Evolutionary conservation across 2,329 filamentous ascomycete species (phyloP), one percentile per base, ranked within the genome.

Genomic region (Cordyceps militaris): DNA sequence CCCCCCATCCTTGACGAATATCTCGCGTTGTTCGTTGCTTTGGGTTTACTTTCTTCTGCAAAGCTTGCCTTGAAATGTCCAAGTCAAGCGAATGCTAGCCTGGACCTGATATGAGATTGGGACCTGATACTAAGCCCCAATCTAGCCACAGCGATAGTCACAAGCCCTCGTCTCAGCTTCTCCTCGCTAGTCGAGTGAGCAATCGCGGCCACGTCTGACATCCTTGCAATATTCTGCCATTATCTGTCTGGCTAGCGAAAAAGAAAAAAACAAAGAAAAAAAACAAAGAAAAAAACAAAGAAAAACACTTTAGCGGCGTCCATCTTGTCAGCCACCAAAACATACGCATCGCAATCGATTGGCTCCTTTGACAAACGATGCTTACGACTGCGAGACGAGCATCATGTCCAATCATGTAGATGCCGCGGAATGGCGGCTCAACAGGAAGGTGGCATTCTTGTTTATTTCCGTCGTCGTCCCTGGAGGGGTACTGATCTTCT

Each of bases 261-360:
- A 14, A 23, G 21, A 32, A n/a, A n/a, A n/a, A n/a, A n/a, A n/a
- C n/a, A n/a, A n/a, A n/a, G n/a, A n/a, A n/a, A n/a, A n/a, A n/a
- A n/a, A n/a, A n/a, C n/a, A n/a, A n/a, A n/a, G n/a, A n/a, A n/a
- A n/a, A n/a, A n/a, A n/a, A n/a, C n/a, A n/a, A n/a, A n/a, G n/a
- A n/a, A n/a, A n/a, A n/a, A n/a, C n/a, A n/a, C n/a, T n/a, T n/a
- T n/a, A n/a, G n/a, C n/a, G n/a, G n/a, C n/a, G n/a, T n/a, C 48
- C 48, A 53, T 53, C 24, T 43, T 43, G 26, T 23, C 24, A 43
- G 50, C 50, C 50, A 53, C 50, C n/a, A 38, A 21, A 43, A 43
- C 26, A 43, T 53, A n/a, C 50, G n/a, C 8, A 53, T 43, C n/a
- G 50, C 38, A 53, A 42, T 32, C 50, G 26, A 53, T 53, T 53